Conservation (phyloP, 805 yeast species). For the Blastobotrys muscicola region DNA sequence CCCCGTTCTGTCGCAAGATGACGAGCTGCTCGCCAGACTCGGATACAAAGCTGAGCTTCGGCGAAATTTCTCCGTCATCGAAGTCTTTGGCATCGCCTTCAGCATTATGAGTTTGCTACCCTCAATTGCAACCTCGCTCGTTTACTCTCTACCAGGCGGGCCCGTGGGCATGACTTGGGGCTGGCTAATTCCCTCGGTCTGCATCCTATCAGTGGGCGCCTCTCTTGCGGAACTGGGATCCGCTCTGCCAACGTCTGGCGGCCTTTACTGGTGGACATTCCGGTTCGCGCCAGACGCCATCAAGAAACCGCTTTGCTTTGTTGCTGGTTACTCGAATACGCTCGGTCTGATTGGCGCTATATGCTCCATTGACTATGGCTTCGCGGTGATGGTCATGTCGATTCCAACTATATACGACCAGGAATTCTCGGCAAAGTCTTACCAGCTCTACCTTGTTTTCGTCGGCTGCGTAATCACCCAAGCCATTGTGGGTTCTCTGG, state of each 20-base stretch:
- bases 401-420: conserved; percentile 39
- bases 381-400: conserved; percentile 46
- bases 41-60: conserved; percentile 64
- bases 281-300: conserved; percentile 50
- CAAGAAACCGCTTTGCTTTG: conserved; percentile 46
- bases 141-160: conserved; percentile 50
- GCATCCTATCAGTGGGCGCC: conserved; percentile 49
- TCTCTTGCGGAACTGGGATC: conserved; percentile 62
- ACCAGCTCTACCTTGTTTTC: conserved; percentile 53
- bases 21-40: conserved; percentile 34
- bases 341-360: conserved; percentile 57
- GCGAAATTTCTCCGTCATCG: conserved; percentile 51
- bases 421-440: conserved; percentile 43
- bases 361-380: conserved; percentile 68
- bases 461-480: conserved; percentile 51
- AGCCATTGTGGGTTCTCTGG: conserved; percentile 43
- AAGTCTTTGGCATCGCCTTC: conserved; percentile 64
- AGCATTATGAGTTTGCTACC: conserved; percentile 60
- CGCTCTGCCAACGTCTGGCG: conserved; percentile 69
- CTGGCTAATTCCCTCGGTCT: conserved; percentile 53
- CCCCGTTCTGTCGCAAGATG: conserved; percentile 10
- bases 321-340: conserved; percentile 61
- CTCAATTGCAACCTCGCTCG: conserved; percentile 49
- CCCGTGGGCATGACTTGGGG: conserved; percentile 65
- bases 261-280: conserved; percentile 60